A percentile compares a stretch with the other conserved stretches of the same genome.
These are phyloP conservation scores for Cynanchum wilfordii DNA, from an alignment of 257 asterid species.

Conservation along the genomic window DNA sequence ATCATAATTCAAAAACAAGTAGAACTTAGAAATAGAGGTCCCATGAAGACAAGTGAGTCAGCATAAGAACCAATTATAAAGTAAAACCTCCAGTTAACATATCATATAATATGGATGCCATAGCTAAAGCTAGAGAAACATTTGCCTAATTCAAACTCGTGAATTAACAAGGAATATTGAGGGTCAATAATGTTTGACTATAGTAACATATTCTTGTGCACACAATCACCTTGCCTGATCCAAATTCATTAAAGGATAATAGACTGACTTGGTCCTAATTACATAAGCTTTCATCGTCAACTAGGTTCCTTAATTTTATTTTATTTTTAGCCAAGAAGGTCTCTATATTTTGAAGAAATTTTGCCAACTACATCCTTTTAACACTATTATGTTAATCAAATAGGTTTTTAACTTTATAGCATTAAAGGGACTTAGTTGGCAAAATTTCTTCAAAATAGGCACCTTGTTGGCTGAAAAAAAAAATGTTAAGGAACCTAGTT, in stretches of 20 bases:
- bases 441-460: too few relatives aligned
- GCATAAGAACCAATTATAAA: background rate
- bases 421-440: too few relatives aligned
- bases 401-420: too few relatives aligned
- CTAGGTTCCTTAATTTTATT: too few relatives aligned
- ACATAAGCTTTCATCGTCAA: too few relatives aligned
- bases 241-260: background rate
- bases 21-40: constrained; percentile 4
- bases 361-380: too few relatives aligned
- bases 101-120: background rate
- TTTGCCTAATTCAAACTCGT: background rate
- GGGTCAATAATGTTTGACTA: background rate
- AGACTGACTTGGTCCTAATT: too few relatives aligned
- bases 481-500: too few relatives aligned
- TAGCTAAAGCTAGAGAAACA: background rate
- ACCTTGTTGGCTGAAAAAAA: too few relatives aligned
- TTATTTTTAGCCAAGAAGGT: too few relatives aligned
- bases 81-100: background rate
- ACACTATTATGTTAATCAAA: too few relatives aligned
- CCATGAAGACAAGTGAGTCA: background rate
- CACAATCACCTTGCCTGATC: background rate
- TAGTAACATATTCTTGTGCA: background rate
- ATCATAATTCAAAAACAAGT: constrained; percentile 18
- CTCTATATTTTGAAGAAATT: too few relatives aligned
- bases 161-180: background rate